phyloP scores from a whole-genome alignment of 805 yeast species.

The Saccharomycopsis malanga region DNA sequence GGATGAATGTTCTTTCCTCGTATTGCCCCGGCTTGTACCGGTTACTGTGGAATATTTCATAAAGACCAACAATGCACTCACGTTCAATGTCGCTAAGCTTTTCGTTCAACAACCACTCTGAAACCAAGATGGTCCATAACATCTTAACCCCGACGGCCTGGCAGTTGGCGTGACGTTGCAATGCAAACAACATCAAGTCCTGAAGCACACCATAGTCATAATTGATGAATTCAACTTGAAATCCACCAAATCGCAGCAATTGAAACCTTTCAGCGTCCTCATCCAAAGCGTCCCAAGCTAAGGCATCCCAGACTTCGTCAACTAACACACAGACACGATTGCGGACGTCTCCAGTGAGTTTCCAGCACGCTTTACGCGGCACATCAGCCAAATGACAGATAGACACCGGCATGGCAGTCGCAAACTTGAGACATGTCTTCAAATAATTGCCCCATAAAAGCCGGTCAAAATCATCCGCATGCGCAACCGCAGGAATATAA shows the following conservation, averaged over 20 bases:
- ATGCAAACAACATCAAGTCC: slow-evolving; percentile 57
- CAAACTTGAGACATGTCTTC: slow-evolving; percentile 48
- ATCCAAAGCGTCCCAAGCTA: slow-evolving; percentile 56
- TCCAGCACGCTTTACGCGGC: slow-evolving; percentile 63
- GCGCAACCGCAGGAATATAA: slow-evolving; percentile 46
- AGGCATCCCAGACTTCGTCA: slow-evolving; percentile 61
- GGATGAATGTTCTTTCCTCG: slow-evolving; percentile 50
- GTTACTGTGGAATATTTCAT: slow-evolving; percentile 53
- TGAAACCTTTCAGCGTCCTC: slow-evolving; percentile 55
- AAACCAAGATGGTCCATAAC: slow-evolving; percentile 64
- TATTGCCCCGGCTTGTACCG: slow-evolving; percentile 47
- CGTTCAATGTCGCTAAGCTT: slow-evolving; percentile 52
- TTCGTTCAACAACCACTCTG: slow-evolving; percentile 55
- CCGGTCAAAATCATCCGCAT: slow-evolving; percentile 48
- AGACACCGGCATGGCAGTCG: slow-evolving; percentile 61
- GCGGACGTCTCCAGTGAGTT: slow-evolving; percentile 58
- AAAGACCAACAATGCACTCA: slow-evolving; percentile 56
- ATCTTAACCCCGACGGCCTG: slow-evolving; percentile 57
- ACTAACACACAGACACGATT: slow-evolving; percentile 49
- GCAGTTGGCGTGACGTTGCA: slow-evolving; percentile 58
- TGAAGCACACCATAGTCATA: slow-evolving; percentile 54
- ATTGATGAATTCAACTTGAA: slow-evolving; percentile 57
- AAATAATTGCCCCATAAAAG: slow-evolving; percentile 64
- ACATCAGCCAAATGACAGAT: slow-evolving; percentile 64
- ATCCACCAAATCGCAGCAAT: slow-evolving; percentile 56